phyloP scores from a whole-genome alignment of 257 asterid genomes.

The Solanum phureja region DNA sequence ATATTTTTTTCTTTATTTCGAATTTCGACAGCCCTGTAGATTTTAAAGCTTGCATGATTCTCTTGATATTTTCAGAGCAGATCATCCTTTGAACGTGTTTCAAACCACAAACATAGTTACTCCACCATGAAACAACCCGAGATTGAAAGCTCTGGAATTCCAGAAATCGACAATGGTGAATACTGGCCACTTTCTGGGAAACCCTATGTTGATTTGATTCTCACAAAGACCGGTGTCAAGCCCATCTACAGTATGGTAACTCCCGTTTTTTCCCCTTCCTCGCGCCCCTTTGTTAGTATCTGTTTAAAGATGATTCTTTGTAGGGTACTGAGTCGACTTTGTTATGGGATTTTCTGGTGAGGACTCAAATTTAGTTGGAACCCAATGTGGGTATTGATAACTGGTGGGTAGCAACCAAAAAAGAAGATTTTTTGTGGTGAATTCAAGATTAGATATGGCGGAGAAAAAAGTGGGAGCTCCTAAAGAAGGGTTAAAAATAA shows the following conservation, averaged over 20 bases:
- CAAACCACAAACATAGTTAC: neutral
- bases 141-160: neutral
- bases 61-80: neutral
- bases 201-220: slow-evolving; percentile 11
- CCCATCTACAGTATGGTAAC: slow-evolving; percentile 10
- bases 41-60: neutral
- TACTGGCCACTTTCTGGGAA: slow-evolving; percentile 16
- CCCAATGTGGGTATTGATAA: neutral
- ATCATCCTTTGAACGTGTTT: neutral
- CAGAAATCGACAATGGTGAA: slow-evolving; percentile 1
- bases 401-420: neutral
- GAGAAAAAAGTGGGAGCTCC: neutral
- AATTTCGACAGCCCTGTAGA: neutral
- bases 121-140: neutral
- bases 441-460: neutral
- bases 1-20: neutral
- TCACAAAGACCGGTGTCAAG: slow-evolving; percentile 3
- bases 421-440: neutral
- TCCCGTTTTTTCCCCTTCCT: neutral
- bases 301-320: neutral
- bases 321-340: neutral
- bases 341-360: neutral
- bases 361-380: neutral
- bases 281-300: neutral
- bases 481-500: neutral